These are phyloP conservation scores for Rhododendron henanense DNA, from an alignment of 148 eudicot genomes.

Conservation along the genomic window DNA sequence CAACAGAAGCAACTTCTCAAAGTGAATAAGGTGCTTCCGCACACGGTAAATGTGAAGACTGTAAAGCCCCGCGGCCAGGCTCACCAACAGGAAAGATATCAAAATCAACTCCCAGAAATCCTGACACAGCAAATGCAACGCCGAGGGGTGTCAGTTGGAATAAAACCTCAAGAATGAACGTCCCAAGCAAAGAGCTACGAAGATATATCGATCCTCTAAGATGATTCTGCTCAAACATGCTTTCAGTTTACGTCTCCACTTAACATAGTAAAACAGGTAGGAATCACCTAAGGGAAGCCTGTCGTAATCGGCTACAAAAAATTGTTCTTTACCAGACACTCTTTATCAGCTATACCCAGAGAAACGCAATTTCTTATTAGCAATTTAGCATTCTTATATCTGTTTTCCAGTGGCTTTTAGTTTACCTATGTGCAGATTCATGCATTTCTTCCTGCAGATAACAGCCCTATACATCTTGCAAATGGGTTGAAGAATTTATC, in stretches of 20 bases:
- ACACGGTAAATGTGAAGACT: conserved; percentile 63
- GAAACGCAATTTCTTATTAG: not conserved
- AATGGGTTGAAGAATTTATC: not conserved
- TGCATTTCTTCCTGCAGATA: not conserved
- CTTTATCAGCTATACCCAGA: not conserved
- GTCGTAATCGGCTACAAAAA: not conserved
- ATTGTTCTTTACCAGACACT: not conserved
- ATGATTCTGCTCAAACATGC: not conserved
- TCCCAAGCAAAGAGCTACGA: not conserved
- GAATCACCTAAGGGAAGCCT: not conserved
- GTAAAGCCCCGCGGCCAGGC: conserved; percentile 60
- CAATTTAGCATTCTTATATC: not conserved
- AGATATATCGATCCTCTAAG: not conserved
- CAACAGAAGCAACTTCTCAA: conserved; percentile 45
- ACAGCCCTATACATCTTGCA: not conserved
- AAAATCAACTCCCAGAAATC: conserved; percentile 78
- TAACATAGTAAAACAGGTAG: not conserved
- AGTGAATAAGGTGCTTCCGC: conserved; percentile 72
- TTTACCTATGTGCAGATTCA: not conserved
- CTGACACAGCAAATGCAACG: conserved; percentile 24
- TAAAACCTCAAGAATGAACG: not conserved
- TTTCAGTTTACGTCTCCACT: not conserved
- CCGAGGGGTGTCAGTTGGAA: not conserved
- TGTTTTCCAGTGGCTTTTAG: not conserved
- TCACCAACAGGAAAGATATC: conserved; percentile 57